Evolutionary conservation across 2,329 filamentous ascomycete genomes (phyloP).

Genomic region (Cladophialophora chaetospira): DNA sequence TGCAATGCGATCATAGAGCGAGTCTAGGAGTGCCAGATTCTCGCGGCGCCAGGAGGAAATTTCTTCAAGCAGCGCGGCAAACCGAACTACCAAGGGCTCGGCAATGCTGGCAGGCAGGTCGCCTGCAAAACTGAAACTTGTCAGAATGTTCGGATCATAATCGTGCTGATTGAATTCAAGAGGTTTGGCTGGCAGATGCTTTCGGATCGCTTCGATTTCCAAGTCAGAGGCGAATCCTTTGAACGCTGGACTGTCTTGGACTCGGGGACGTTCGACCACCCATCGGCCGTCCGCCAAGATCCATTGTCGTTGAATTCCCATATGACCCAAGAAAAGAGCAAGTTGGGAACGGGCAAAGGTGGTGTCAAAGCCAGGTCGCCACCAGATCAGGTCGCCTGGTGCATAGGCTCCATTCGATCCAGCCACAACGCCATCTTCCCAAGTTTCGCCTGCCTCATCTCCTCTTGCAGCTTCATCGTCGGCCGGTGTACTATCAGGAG

Average conservation of each 20-base stretch:
- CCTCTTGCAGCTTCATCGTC: constrained; percentile 11
- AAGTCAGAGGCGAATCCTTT: constrained; percentile 23
- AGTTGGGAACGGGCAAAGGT: constrained; percentile 15
- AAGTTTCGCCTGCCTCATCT: not conserved
- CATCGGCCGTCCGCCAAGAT: constrained; percentile 29
- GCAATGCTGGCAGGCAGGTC: constrained; percentile 45
- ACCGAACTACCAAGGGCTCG: constrained; percentile 39
- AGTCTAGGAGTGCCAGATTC: constrained; percentile 40
- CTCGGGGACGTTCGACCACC: constrained; percentile 12
- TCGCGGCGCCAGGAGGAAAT: constrained; percentile 40
- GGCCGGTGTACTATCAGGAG: constrained; percentile 8
- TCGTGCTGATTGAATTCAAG: constrained; percentile 25
- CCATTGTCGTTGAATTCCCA: constrained; percentile 25
- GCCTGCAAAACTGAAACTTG: constrained; percentile 34
- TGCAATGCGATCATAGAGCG: constrained; percentile 43
- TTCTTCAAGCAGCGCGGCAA: constrained; percentile 40
- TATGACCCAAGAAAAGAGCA: constrained; percentile 24
- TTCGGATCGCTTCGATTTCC: constrained; percentile 25
- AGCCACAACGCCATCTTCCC: constrained; percentile 5
- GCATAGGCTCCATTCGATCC: not conserved
- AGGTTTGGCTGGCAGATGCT: constrained; percentile 26
- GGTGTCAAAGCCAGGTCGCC: constrained; percentile 4
- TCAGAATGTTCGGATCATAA: constrained; percentile 35
- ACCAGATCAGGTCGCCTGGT: constrained; percentile 23
- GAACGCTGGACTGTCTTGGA: constrained; percentile 10